Evolutionary conservation across 345 rosid genomes (phyloP).

Genomic region (Syzygium aromaticum): DNA sequence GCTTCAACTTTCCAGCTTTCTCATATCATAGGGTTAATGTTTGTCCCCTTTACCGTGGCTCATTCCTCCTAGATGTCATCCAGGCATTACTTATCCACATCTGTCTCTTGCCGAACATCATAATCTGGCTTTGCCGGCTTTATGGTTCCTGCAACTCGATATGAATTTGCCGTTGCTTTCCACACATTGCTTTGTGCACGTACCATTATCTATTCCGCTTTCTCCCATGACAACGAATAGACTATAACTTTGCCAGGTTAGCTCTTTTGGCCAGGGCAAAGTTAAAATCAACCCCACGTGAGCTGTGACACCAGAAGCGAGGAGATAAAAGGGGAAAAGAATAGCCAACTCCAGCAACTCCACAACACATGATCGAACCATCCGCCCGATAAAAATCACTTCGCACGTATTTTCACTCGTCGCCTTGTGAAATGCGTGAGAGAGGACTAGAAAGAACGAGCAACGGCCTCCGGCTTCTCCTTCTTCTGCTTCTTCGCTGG

Average conservation of each 20-base stretch:
- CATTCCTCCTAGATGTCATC: neutral
- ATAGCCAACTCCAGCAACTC: neutral
- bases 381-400: neutral
- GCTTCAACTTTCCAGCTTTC: neutral
- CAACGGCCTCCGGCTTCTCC: no score
- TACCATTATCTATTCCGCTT: neutral
- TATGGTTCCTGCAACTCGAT: neutral
- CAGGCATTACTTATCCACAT: neutral
- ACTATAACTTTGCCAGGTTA: neutral
- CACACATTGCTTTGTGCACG: neutral
- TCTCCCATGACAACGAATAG: neutral
- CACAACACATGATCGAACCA: constrained; percentile 12
- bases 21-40: neutral
- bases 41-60: neutral
- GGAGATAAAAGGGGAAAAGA: neutral
- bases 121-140: neutral
- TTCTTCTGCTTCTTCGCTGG: neutral
- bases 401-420: neutral
- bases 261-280: neutral
- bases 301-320: neutral
- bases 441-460: no score
- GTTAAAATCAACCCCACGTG: neutral
- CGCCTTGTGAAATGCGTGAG: neutral
- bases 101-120: neutral
- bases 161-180: neutral